A percentile compares a stretch with the other conserved stretches of the same genome.
Evolutionary conservation across 805 yeast species (phyloP).

Genomic region (Ogataea trehalophila): DNA sequence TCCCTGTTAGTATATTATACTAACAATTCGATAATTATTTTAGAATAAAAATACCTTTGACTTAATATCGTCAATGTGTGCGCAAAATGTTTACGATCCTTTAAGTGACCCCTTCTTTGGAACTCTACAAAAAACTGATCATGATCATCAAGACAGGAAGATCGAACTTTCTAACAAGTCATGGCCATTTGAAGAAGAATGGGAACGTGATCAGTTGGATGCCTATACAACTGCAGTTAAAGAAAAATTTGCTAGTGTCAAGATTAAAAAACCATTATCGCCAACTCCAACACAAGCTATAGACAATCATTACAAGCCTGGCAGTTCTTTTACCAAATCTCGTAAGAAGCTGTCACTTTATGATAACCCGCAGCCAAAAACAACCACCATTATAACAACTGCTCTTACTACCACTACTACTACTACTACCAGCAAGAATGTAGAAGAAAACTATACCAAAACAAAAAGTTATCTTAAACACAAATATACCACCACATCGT

Average conservation of each 20-base stretch:
- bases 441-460: no score
- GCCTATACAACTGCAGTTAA: background rate
- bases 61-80: conserved; percentile 15
- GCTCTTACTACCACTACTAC: no score
- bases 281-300: no score
- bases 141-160: conserved; percentile 8
- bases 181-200: conserved; percentile 19
- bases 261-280: no score
- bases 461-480: no score
- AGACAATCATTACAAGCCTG: no score
- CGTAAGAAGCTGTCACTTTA: no score
- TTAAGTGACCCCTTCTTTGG: conserved; percentile 6
- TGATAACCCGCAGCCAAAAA: no score
- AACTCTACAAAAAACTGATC: background rate
- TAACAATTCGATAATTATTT: background rate
- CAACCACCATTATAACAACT: no score
- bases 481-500: no score
- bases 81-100: conserved; percentile 14
- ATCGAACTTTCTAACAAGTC: conserved; percentile 3
- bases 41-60: conserved; percentile 21
- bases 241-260: background rate
- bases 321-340: no score
- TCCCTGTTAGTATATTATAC: background rate
- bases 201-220: conserved; percentile 18
- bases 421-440: no score